A percentile compares a stretch with the other conserved stretches of the same genome.
These are phyloP conservation scores for Heterobasidion occidentale DNA, from an alignment of 1,284 basidiomycete species.

Conservation along the genomic window DNA sequence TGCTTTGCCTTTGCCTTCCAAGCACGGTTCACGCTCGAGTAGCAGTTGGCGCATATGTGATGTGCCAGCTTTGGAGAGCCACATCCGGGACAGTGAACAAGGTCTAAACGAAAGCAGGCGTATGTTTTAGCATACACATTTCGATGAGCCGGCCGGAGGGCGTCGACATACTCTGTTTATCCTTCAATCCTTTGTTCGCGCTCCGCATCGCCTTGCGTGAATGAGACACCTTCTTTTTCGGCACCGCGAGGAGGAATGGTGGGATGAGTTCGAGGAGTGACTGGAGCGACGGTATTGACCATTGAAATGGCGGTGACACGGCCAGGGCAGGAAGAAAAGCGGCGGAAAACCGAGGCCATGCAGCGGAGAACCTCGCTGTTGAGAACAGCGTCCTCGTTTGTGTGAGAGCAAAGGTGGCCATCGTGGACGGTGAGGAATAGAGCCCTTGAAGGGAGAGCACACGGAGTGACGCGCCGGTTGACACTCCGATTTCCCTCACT, in stretches of 20 bases:
- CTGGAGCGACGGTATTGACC: slow-evolving; percentile 44
- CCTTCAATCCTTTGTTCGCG: slow-evolving; percentile 92
- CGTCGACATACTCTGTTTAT: slow-evolving; percentile 73
- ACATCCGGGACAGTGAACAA: slow-evolving; percentile 91
- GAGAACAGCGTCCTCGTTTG: slow-evolving; percentile 26
- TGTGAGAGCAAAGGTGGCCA: slow-evolving; percentile 33
- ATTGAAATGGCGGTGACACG: slow-evolving; percentile 26
- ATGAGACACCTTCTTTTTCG: slow-evolving; percentile 92
- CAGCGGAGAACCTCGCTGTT: slow-evolving; percentile 29
- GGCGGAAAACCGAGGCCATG: slow-evolving; percentile 21
- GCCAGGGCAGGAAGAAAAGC: slow-evolving; percentile 20
- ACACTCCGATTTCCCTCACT: slow-evolving; percentile 9
- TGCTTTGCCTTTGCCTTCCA: slow-evolving; percentile 41
- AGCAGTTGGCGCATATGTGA: slow-evolving; percentile 84
- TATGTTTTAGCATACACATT: background rate
- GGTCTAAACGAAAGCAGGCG: slow-evolving; percentile 42
- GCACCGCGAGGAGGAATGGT: slow-evolving; percentile 85
- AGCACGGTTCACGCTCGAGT: slow-evolving; percentile 64
- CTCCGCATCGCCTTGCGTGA: slow-evolving; percentile 92
- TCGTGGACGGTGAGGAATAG: slow-evolving; percentile 13
- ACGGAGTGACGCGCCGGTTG: background rate
- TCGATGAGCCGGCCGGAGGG: slow-evolving; percentile 10
- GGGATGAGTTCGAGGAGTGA: slow-evolving; percentile 80
- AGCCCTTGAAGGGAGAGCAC: background rate
- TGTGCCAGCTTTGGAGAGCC: slow-evolving; percentile 85